Conservation (phyloP, 2,329 filamentous ascomycete species). For the Coniochaeta hoffmannii region DNA sequence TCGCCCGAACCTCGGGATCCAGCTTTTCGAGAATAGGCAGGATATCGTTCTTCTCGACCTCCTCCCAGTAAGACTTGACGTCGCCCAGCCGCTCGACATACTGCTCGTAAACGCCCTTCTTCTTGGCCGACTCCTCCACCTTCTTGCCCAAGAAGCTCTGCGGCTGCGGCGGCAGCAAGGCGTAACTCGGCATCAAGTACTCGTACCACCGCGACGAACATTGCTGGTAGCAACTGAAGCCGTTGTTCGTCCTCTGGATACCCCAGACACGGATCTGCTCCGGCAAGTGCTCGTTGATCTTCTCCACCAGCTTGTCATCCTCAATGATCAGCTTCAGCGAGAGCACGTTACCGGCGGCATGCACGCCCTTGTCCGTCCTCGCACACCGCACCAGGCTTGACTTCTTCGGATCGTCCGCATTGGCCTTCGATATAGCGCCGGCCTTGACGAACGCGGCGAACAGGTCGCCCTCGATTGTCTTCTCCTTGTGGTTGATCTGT, state of each 20-base stretch:
- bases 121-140: slow-evolving; percentile 68
- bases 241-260: slow-evolving; percentile 79
- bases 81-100: slow-evolving; percentile 67
- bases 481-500: slow-evolving; percentile 77
- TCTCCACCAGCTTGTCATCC: slow-evolving; percentile 77
- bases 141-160: slow-evolving; percentile 79
- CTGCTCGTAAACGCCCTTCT: slow-evolving; percentile 63
- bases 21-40: slow-evolving; percentile 59
- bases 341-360: slow-evolving; percentile 91
- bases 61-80: slow-evolving; percentile 73
- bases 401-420: slow-evolving; percentile 94
- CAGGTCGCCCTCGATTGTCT: slow-evolving; percentile 93
- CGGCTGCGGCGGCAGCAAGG: slow-evolving; percentile 85
- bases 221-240: slow-evolving; percentile 89
- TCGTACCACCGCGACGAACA: slow-evolving; percentile 97
- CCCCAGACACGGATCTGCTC: slow-evolving; percentile 94
- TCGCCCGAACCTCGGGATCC: slow-evolving; percentile 54
- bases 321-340: slow-evolving; percentile 94
- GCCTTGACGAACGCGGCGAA: slow-evolving; percentile 88
- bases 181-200: slow-evolving; percentile 90
- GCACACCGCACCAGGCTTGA: slow-evolving; percentile 90
- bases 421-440: slow-evolving; percentile 91
- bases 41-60: slow-evolving; percentile 73
- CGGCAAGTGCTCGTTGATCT: slow-evolving; percentile 80
- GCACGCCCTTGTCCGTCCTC: slow-evolving; percentile 93